Evolutionary conservation across 441 rosid genomes (phyloP), one percentile per base, ranked within the genome.

Genomic region (California macrophylla): DNA sequence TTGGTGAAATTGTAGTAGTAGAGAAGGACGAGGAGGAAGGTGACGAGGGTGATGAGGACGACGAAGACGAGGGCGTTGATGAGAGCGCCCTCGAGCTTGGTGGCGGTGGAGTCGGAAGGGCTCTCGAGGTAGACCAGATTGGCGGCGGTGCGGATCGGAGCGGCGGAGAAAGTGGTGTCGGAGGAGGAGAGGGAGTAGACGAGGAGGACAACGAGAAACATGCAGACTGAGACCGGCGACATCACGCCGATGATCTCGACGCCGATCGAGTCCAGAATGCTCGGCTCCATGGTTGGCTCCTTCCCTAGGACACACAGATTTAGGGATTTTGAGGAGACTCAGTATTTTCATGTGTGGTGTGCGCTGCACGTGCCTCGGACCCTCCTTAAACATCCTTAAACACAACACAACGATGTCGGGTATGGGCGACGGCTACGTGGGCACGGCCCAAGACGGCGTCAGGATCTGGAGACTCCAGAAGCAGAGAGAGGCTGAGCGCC

Each of bases 351-450:
- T n/a, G n/a, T n/a, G n/a, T n/a, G n/a, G n/a, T n/a, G n/a, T n/a
- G n/a, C n/a, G 34, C 34, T 30, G 34, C 34, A 30, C 34, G 34
- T 30, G 34, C 0, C 34, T n/a, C n/a, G n/a, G n/a, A n/a, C n/a
- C n/a, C n/a, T n/a, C n/a, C n/a, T n/a, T n/a, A n/a, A n/a, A n/a
- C n/a, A n/a, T n/a, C n/a, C n/a, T n/a, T n/a, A n/a, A n/a, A n/a
- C n/a, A n/a, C n/a, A n/a, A n/a, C 58, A 64, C 65, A 21, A 84
- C 72, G 81, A 91, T 93, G 98, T 86, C 96, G 83, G 97, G 98
- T 16, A 93, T 93, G 97, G 97, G 98, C 28, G 96, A 93, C 67
- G 97, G 98, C 36, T 93, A 93, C 81, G 98, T 93, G 63, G 98
- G 98, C 66, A 87, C 97, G 68, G 88, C 97, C 78, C 98, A 93